A percentile compares a stretch with the other conserved stretches of the same genome.
phyloP scores from a whole-genome alignment of 148 eudicot species.

The Euryodendron excelsum region DNA sequence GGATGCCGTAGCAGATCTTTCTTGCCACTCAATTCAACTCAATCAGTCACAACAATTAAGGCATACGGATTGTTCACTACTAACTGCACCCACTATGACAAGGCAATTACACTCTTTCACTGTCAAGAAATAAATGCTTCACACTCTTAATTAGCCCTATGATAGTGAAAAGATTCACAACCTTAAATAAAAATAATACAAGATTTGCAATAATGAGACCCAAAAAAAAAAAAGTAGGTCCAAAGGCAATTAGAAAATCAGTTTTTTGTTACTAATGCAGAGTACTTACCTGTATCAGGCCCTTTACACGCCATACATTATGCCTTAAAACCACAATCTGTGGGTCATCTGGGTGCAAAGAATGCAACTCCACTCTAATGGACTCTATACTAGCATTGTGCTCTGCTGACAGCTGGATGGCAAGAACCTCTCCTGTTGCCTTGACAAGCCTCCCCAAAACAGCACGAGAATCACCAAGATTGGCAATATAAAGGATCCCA shows the following conservation, averaged over 20 bases:
- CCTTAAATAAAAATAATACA: background rate
- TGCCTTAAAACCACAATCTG: constrained; percentile 38
- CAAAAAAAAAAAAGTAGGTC: background rate
- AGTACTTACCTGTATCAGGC: constrained; percentile 34
- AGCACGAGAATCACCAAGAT: constrained; percentile 44
- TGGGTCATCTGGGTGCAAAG: constrained; percentile 42
- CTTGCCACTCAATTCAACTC: background rate
- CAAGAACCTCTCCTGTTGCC: constrained; percentile 41
- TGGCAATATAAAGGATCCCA: constrained; percentile 42
- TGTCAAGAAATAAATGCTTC: background rate
- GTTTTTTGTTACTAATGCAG: background rate
- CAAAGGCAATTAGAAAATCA: background rate
- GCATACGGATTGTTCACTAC: background rate
- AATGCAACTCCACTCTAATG: constrained; percentile 38
- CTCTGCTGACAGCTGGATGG: constrained; percentile 37
- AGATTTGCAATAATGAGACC: background rate
- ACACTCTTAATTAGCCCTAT: background rate
- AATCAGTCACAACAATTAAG: too few species aligned
- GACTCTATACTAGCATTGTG: constrained; percentile 41
- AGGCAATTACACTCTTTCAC: background rate
- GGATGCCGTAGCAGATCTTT: background rate
- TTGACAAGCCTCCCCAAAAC: constrained; percentile 38
- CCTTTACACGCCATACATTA: constrained; percentile 41
- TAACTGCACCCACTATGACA: background rate
- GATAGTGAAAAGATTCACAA: background rate